Evolutionary conservation across 257 asterid genomes (phyloP), one percentile per base, ranked within the genome.

Genomic region (Euphrasia confusa): DNA sequence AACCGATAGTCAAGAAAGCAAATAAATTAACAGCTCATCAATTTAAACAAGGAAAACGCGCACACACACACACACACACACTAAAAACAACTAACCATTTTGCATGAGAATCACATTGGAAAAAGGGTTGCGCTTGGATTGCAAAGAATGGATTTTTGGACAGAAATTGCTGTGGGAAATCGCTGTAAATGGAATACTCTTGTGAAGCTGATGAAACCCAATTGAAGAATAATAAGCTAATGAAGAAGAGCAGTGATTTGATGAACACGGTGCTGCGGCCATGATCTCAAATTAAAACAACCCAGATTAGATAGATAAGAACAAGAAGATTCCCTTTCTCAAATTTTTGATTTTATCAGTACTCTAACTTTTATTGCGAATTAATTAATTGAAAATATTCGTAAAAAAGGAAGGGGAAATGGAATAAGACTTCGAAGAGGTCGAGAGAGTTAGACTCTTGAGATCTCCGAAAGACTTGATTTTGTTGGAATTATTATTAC

Each of bases 401-500:
- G 24, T 21, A 21, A 0, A 5, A 4, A 24, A 14, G 42, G 10
- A 54, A 12, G 33, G 30, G 15, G 37, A 32, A 39, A 50, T 21
- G 58, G 0, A 35, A 35, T 35, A 10, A 28, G 65, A 49, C 73
- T 81, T 78, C 57, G 96, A 87, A 80, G 56, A 63, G 68, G 84
- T 60, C 85, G 89, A 86, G 76, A 78, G 80, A 21, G 7, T 6
- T 13, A n/a, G 79, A 54, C 96, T 59, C 94, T 82, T 85, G 97
- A 77, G 75, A 87, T 76, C 94, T 83, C 90, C 95, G 94, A 88
- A 83, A 79, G 94, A 95, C 75, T 77, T 33, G 33, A 4, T 33
- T 32, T 5, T 33, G 5, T 33, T 33, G n/a, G n/a, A n/a, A n/a
- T n/a, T n/a, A n/a, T n/a, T n/a, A n/a, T n/a, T n/a, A n/a, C n/a